Conservation (phyloP, 2,329 filamentous ascomycete genomes). For the Furcasterigmium furcatum region DNA sequence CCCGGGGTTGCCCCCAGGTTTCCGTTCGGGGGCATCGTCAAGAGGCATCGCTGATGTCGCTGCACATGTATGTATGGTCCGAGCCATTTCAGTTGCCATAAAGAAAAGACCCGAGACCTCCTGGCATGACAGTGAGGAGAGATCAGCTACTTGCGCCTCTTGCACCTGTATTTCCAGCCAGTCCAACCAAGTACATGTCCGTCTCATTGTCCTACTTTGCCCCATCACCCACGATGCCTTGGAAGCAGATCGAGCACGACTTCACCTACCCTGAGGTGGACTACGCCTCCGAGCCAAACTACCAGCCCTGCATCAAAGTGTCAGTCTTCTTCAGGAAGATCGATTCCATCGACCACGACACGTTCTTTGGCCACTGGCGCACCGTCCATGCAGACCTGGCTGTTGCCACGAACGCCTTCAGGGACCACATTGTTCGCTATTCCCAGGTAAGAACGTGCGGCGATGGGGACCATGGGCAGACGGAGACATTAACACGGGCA, state of each 20-base stretch:
- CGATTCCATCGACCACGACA: slow-evolving; percentile 11
- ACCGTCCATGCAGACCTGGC: slow-evolving; percentile 14
- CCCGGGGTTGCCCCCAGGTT: not conserved
- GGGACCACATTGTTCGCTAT: slow-evolving; percentile 12
- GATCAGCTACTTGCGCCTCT: not conserved
- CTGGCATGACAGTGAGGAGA: not conserved
- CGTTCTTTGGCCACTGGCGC: slow-evolving; percentile 12
- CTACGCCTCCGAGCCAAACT: slow-evolving; percentile 10
- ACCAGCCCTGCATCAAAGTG: slow-evolving; percentile 14
- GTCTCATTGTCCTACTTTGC: not conserved
- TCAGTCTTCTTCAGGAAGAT: slow-evolving; percentile 14
- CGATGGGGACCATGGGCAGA: not conserved
- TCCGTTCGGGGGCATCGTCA: not conserved
- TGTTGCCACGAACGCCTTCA: slow-evolving; percentile 11
- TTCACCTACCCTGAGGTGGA: slow-evolving; percentile 12
- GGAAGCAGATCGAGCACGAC: slow-evolving; percentile 9
- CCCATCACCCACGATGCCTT: not conserved
- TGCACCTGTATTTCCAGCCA: not conserved
- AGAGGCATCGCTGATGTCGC: not conserved
- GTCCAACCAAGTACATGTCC: not conserved
- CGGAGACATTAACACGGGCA: not conserved
- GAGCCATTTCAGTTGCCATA: not conserved
- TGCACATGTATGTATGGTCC: not conserved
- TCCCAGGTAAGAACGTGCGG: slow-evolving; percentile 9
- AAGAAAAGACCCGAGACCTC: not conserved